Percentiles rank a stretch among this genome's conserved stretches.
Conservation (phyloP, 1,139 yeast genomes). For the Tardiomyces depauwii region DNA sequence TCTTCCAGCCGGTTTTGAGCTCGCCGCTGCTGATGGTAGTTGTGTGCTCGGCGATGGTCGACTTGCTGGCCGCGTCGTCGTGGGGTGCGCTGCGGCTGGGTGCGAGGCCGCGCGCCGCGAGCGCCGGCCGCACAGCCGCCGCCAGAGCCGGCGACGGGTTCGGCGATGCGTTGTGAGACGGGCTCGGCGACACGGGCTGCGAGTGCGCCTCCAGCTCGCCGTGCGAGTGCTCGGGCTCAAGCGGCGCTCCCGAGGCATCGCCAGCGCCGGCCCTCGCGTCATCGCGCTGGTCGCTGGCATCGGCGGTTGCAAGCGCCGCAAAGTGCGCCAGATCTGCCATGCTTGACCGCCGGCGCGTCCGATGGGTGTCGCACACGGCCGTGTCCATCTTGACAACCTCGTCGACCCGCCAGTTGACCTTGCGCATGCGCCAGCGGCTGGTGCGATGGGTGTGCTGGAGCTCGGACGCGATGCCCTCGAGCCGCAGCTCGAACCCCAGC, state of each 20-base stretch:
- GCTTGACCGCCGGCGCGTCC: neutral
- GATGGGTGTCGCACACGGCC: neutral
- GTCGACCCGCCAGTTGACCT: slow-evolving; percentile 82
- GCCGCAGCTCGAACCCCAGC: slow-evolving; percentile 68
- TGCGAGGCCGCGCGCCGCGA: neutral
- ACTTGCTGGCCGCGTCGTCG: neutral
- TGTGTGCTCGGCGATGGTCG: neutral
- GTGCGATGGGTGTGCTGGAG: slow-evolving; percentile 24
- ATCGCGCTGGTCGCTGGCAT: neutral
- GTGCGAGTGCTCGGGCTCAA: neutral
- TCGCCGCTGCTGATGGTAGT: slow-evolving; percentile 42
- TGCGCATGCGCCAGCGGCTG: slow-evolving; percentile 88
- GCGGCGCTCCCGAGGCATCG: too few species aligned
- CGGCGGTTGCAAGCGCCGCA: neutral
- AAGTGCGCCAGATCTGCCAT: neutral
- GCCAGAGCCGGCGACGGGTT: neutral
- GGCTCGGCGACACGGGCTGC: neutral
- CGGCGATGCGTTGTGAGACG: too few species aligned
- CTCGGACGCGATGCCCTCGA: slow-evolving; percentile 60
- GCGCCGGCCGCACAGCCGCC: neutral
- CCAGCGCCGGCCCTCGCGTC: too few species aligned
- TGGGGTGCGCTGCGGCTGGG: neutral
- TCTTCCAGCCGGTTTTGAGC: slow-evolving; percentile 85
- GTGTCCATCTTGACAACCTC: slow-evolving; percentile 49
- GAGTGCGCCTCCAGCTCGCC: neutral